Percentiles rank a stretch among this genome's conserved stretches.
Evolutionary conservation across 2,329 filamentous ascomycete species (phyloP).

Genomic region (Neurospora crassa): DNA sequence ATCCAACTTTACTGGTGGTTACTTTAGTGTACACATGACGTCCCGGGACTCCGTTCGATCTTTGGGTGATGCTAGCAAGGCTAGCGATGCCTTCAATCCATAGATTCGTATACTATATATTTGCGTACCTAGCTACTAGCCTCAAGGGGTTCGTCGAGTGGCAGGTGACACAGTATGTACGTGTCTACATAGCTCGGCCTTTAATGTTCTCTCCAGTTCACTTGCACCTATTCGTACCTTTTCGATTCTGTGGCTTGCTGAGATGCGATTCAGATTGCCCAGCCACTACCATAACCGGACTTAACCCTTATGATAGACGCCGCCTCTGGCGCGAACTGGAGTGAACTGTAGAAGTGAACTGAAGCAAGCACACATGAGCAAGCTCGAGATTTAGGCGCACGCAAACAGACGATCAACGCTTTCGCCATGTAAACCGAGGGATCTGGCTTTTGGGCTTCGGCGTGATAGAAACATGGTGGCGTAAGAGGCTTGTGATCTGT

Average conservation of each 20-base stretch:
- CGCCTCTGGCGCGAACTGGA: background rate
- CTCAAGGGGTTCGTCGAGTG: background rate
- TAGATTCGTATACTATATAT: background rate
- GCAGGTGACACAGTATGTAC: background rate
- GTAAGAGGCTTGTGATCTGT: background rate
- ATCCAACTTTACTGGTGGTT: too few relatives aligned
- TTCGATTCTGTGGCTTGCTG: too few relatives aligned
- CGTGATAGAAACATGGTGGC: background rate
- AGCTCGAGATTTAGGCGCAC: background rate
- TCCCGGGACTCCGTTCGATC: background rate
- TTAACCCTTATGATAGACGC: too few relatives aligned
- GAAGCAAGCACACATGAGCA: background rate
- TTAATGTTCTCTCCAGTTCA: too few relatives aligned
- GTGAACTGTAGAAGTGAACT: background rate
- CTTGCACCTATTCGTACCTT: too few relatives aligned
- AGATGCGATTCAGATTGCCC: too few relatives aligned
- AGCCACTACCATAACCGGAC: too few relatives aligned
- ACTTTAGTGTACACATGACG: background rate
- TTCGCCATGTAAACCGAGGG: background rate
- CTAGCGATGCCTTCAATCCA: background rate
- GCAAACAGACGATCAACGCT: background rate
- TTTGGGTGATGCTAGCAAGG: background rate
- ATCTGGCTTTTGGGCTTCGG: background rate
- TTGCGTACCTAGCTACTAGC: background rate
- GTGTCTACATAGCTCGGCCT: background rate